Conservation (phyloP, 108 stramenopile species). For the Cyclotella sp. region DNA sequence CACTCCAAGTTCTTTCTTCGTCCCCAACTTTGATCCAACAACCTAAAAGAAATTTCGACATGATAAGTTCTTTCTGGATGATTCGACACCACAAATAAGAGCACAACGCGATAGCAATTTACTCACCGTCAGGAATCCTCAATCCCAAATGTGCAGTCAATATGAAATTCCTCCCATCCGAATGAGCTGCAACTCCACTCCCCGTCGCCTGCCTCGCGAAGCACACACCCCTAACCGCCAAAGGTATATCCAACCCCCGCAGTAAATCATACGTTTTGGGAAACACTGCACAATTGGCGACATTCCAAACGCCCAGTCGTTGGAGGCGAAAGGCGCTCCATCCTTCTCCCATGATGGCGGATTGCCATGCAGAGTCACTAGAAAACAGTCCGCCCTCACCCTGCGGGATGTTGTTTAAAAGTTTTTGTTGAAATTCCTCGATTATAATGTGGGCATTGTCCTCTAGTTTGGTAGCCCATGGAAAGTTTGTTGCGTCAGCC, state of each 20-base stretch:
- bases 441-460: conserved; percentile 73
- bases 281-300: conserved; percentile 84
- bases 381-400: conserved; percentile 51
- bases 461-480: conserved; percentile 87
- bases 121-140: conserved; percentile 66
- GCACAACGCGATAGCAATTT: not conserved
- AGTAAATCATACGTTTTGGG: conserved; percentile 86
- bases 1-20: conserved; percentile 70
- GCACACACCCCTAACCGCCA: conserved; percentile 95
- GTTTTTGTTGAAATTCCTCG: conserved; percentile 77
- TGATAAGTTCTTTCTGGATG: not conserved
- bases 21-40: conserved; percentile 87
- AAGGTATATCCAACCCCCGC: conserved; percentile 77
- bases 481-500: conserved; percentile 62
- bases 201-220: conserved; percentile 89
- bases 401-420: conserved; percentile 18
- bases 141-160: conserved; percentile 91
- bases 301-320: conserved; percentile 92
- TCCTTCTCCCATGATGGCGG: conserved; percentile 90
- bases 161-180: conserved; percentile 94
- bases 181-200: conserved; percentile 87
- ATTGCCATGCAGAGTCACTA: conserved; percentile 84
- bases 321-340: conserved; percentile 92
- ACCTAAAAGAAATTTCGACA: conserved; percentile 14
- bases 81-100: not conserved